Evolutionary conservation across 2,329 filamentous ascomycete genomes (phyloP).

Genomic region (Xylariaceae sp.): DNA sequence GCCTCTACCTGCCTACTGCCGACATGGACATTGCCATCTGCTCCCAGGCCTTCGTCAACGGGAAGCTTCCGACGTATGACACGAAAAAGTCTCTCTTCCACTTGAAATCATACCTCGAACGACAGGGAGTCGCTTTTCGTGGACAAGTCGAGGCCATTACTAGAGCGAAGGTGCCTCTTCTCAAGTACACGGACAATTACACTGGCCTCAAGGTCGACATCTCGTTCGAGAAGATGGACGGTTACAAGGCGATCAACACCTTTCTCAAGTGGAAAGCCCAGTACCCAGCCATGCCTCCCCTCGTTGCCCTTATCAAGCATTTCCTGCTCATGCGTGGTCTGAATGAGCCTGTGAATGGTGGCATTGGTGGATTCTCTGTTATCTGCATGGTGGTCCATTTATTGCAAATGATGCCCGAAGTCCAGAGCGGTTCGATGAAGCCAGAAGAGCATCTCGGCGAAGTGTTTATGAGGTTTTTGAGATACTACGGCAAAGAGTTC

Average conservation of each 20-base stretch:
- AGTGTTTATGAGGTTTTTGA: slow-evolving; percentile 79
- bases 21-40: slow-evolving; percentile 93
- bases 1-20: slow-evolving; percentile 63
- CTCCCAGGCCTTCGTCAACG: slow-evolving; percentile 50
- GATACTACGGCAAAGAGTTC: slow-evolving; percentile 82
- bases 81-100: slow-evolving; percentile 54
- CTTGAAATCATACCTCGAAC: slow-evolving; percentile 56
- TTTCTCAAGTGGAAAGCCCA: slow-evolving; percentile 73
- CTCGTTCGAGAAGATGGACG: slow-evolving; percentile 88
- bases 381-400: slow-evolving; percentile 91
- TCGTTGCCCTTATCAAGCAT: slow-evolving; percentile 89
- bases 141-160: slow-evolving; percentile 62
- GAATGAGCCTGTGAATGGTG: slow-evolving; percentile 87
- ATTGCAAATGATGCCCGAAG: slow-evolving; percentile 70
- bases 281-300: slow-evolving; percentile 78
- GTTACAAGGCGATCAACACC: slow-evolving; percentile 72
- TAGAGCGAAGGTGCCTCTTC: slow-evolving; percentile 77
- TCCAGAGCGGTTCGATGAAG: slow-evolving; percentile 55
- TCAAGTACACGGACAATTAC: slow-evolving; percentile 78
- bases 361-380: slow-evolving; percentile 88
- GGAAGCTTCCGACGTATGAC: slow-evolving; percentile 43
- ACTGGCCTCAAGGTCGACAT: slow-evolving; percentile 85
- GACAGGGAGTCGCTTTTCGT: slow-evolving; percentile 50
- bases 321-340: slow-evolving; percentile 82
- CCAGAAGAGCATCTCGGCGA: slow-evolving; percentile 68